Evolutionary conservation across 2,329 filamentous ascomycete species (phyloP).

Genomic region (Arthrobotrys megalospora): DNA sequence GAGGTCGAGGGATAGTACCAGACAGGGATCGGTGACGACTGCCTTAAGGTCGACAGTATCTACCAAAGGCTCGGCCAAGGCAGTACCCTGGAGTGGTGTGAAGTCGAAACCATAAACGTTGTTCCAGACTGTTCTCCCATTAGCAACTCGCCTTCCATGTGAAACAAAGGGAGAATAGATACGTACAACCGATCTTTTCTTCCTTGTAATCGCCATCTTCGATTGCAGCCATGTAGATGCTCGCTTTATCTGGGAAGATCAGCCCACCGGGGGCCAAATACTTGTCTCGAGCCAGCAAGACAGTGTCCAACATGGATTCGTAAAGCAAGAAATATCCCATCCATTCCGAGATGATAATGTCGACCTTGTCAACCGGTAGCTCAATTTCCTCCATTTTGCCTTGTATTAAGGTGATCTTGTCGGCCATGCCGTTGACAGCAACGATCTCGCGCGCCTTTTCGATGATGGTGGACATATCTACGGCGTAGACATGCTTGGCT

Average conservation of each 20-base stretch:
- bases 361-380: constrained; percentile 93
- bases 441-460: constrained; percentile 98
- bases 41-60: constrained; percentile 98
- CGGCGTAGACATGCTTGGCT: constrained; percentile 97
- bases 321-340: constrained; percentile 99
- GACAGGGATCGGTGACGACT: constrained; percentile 89
- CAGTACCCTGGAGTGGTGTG: constrained; percentile 90
- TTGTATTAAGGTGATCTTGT: constrained; percentile 97
- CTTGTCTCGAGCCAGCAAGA: constrained; percentile 93
- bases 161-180: constrained; percentile 7
- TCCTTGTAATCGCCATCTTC: constrained; percentile 99
- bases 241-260: constrained; percentile 99
- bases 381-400: constrained; percentile 99
- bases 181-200: constrained; percentile 98
- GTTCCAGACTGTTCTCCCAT: constrained; percentile 83
- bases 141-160: background rate
- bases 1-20: constrained; percentile 89
- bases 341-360: constrained; percentile 99
- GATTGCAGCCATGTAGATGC: constrained; percentile 95
- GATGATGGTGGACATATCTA: constrained; percentile 99
- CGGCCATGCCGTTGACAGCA: constrained; percentile 87
- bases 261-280: constrained; percentile 89
- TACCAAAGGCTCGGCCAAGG: constrained; percentile 94
- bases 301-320: constrained; percentile 98
- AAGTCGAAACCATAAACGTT: constrained; percentile 99